Evolutionary conservation across 371 early-diverging fungal species (phyloP).

Genomic region (Mycotypha africana): DNA sequence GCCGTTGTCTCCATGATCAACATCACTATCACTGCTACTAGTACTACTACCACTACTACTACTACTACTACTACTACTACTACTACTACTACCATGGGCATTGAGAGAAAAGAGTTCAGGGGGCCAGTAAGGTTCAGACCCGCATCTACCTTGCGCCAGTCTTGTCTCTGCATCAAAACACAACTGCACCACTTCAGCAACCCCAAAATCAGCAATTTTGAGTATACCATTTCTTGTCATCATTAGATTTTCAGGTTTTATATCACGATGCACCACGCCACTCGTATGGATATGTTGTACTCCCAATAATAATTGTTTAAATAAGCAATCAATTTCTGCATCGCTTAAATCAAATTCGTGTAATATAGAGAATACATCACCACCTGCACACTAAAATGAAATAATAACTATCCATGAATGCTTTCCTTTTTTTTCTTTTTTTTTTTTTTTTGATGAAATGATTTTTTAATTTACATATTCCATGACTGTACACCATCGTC

Average conservation of each 20-base stretch:
- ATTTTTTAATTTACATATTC: constrained; percentile 56
- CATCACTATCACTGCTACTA: too few relatives aligned
- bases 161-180: constrained; percentile 65
- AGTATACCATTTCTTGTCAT: constrained; percentile 70
- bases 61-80: too few relatives aligned
- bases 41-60: too few relatives aligned
- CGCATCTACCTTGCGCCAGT: constrained; percentile 70
- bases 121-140: constrained; percentile 86
- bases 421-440: neutral
- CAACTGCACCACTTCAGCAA: constrained; percentile 87
- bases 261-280: constrained; percentile 86
- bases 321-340: constrained; percentile 49
- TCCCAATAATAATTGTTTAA: constrained; percentile 88
- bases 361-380: constrained; percentile 53
- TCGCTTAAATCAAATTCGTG: constrained; percentile 31
- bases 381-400: constrained; percentile 45
- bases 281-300: constrained; percentile 92
- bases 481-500: constrained; percentile 54
- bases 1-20: constrained; percentile 36
- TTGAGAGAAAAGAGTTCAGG: constrained; percentile 75
- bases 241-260: constrained; percentile 90
- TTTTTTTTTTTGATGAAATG: too few relatives aligned
- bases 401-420: neutral
- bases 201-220: constrained; percentile 97
- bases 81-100: too few relatives aligned